These are phyloP conservation scores for Daedaleopsis sinensis DNA, from an alignment of 768 basidiomycete species.

Conservation along the genomic window DNA sequence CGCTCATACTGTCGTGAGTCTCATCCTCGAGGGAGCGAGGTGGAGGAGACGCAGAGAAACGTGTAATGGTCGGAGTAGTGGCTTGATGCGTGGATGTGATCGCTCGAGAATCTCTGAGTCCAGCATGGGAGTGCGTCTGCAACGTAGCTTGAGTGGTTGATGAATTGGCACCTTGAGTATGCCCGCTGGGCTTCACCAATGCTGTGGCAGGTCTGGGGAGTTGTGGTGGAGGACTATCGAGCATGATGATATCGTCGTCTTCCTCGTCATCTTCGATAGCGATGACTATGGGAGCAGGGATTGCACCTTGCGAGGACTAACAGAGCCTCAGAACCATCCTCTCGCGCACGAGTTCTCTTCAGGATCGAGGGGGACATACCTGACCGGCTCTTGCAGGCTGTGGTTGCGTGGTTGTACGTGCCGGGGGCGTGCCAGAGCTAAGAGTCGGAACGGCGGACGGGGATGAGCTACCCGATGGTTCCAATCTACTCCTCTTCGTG, in stretches of 20 bases:
- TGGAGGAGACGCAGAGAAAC: too few species aligned
- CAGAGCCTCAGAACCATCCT: background rate
- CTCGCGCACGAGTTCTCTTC: background rate
- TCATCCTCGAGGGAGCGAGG: too few species aligned
- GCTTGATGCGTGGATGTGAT: too few species aligned
- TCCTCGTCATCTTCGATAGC: background rate
- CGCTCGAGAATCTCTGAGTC: too few species aligned
- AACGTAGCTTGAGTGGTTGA: too few species aligned
- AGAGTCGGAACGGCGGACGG: background rate
- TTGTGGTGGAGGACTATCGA: background rate
- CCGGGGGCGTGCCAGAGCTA: background rate
- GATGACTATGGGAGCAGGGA: background rate
- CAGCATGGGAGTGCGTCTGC: too few species aligned
- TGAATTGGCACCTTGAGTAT: too few species aligned
- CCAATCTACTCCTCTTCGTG: slow-evolving; percentile 9
- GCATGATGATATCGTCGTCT: background rate
- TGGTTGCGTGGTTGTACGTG: background rate
- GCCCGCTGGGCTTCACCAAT: too few species aligned
- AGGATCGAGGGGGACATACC: background rate
- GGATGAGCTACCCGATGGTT: background rate
- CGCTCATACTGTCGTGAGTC: too few species aligned
- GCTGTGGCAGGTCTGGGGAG: background rate
- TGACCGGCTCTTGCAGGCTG: background rate
- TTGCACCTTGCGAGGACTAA: background rate
- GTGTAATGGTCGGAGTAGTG: too few species aligned